Conservation (phyloP, 257 asterid genomes). For the Solanum paucissectum region DNA sequence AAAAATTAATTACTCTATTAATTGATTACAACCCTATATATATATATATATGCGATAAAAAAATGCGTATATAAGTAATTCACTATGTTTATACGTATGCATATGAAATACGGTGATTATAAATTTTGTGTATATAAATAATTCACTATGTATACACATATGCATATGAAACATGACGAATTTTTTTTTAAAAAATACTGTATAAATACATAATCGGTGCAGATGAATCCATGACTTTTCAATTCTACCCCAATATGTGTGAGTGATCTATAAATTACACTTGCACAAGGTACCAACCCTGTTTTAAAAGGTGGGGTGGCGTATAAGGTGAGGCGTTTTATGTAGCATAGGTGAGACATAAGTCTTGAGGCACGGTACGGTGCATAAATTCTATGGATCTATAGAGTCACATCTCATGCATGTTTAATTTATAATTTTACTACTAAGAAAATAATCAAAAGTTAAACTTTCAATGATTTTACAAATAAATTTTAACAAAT, state of each 20-base stretch:
- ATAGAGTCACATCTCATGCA: accelerated
- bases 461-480: too few relatives aligned
- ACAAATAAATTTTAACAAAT: too few relatives aligned
- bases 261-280: background rate
- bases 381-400: background rate
- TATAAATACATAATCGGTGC: background rate
- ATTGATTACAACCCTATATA: background rate
- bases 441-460: too few relatives aligned
- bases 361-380: accelerated
- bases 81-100: background rate
- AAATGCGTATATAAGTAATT: background rate
- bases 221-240: background rate
- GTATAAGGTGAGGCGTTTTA: too few relatives aligned
- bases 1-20: background rate
- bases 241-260: background rate
- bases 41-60: too few relatives aligned
- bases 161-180: background rate
- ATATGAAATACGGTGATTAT: background rate
- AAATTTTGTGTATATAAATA: background rate
- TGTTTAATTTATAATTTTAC: too few relatives aligned
- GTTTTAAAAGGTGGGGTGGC: background rate
- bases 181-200: too few relatives aligned
- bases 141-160: background rate
- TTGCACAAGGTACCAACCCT: background rate
- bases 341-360: background rate